Conservation (phyloP, 139 green algal species). For the Chlamydomonas applanata region DNA sequence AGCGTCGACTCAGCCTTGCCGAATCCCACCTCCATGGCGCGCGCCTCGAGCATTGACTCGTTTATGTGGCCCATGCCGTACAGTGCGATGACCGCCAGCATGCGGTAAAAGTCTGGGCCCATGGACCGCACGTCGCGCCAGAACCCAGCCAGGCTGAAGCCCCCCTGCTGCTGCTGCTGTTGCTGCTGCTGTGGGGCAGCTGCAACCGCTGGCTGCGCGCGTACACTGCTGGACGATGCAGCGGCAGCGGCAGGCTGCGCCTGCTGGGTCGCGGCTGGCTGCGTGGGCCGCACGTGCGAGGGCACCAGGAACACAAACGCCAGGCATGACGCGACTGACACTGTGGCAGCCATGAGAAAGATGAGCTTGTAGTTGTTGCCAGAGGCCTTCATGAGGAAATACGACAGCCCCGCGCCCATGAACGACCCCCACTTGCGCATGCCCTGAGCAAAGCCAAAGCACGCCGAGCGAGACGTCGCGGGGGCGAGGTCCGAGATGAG, state of each 20-base stretch:
- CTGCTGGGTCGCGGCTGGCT: background rate
- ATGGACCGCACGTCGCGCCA: slow-evolving; percentile 38
- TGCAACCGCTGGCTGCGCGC: background rate
- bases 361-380: slow-evolving; percentile 68
- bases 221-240: background rate
- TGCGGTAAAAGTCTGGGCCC: slow-evolving; percentile 58
- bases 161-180: background rate
- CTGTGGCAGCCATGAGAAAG: slow-evolving; percentile 49
- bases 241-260: background rate
- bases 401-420: slow-evolving; percentile 48
- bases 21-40: slow-evolving; percentile 60
- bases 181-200: background rate
- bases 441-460: slow-evolving; percentile 61
- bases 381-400: slow-evolving; percentile 58
- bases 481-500: slow-evolving; percentile 61
- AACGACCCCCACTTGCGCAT: slow-evolving; percentile 61
- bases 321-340: slow-evolving; percentile 25
- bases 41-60: slow-evolving; percentile 42
- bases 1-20: slow-evolving; percentile 64
- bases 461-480: slow-evolving; percentile 36
- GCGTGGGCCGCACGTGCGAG: slow-evolving; percentile 14
- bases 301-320: slow-evolving; percentile 56
- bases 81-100: slow-evolving; percentile 45
- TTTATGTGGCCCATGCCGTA: slow-evolving; percentile 58
- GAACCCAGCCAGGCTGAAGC: slow-evolving; percentile 16